Evolutionary conservation across 1,284 basidiomycete genomes (phyloP).

Genomic region (Ustilago trichophora): DNA sequence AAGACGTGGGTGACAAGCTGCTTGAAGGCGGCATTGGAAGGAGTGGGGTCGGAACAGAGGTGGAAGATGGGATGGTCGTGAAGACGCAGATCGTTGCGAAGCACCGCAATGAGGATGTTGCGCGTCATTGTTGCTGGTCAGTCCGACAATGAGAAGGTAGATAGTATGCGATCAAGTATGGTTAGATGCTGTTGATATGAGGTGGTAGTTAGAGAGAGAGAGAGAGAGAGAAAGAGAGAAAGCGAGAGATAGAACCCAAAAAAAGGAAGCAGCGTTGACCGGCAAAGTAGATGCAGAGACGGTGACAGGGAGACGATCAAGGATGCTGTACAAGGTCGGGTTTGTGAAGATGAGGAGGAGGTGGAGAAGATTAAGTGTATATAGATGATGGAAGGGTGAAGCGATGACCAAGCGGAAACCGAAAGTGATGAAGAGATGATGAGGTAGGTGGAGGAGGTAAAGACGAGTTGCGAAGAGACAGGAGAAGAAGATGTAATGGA

Average conservation of each 20-base stretch:
- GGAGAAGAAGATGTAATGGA: slow-evolving; percentile 19
- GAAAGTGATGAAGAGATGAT: slow-evolving; percentile 1
- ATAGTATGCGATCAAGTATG: too few species aligned
- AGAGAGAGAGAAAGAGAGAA: slow-evolving; percentile 8
- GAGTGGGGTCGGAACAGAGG: slow-evolving; percentile 36
- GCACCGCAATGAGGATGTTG: slow-evolving; percentile 45
- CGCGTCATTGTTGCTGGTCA: slow-evolving; percentile 33
- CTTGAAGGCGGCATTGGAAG: slow-evolving; percentile 29
- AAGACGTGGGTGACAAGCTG: slow-evolving; percentile 54
- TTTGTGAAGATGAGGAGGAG: neutral
- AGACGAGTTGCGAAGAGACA: too few species aligned
- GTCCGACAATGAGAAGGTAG: too few species aligned
- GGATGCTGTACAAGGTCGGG: neutral
- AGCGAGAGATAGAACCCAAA: slow-evolving; percentile 5
- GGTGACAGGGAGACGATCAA: neutral
- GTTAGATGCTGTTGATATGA: neutral
- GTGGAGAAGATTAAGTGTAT: neutral
- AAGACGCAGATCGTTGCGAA: slow-evolving; percentile 57
- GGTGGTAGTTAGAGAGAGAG: neutral
- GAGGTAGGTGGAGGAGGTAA: slow-evolving; percentile 9
- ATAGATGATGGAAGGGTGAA: too few species aligned
- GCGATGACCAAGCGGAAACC: too few species aligned
- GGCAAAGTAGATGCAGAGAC: neutral
- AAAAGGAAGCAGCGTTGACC: too few species aligned
- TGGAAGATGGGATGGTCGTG: slow-evolving; percentile 60